Evolutionary conservation across 108 stramenopile genomes (phyloP).

Genomic region (Pelagomonas calceolata): DNA sequence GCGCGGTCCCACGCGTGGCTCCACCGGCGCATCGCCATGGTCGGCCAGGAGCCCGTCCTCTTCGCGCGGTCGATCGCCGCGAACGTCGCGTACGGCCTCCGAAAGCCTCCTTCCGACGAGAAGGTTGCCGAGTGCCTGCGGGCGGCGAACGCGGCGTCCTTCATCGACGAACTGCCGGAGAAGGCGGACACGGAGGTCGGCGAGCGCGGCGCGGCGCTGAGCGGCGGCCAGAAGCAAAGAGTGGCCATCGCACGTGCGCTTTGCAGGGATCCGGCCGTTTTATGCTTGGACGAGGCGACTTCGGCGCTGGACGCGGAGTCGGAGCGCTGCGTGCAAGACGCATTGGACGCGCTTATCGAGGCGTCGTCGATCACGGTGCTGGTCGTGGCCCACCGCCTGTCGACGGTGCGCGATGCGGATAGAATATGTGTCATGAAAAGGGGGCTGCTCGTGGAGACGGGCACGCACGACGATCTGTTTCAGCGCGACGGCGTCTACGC

Average conservation of each 20-base stretch:
- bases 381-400: slow-evolving; percentile 72
- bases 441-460: slow-evolving; percentile 48
- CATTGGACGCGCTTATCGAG: slow-evolving; percentile 60
- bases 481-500: slow-evolving; percentile 32
- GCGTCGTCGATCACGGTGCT: slow-evolving; percentile 41
- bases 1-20: slow-evolving; percentile 59
- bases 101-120: slow-evolving; percentile 11
- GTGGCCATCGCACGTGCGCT: slow-evolving; percentile 45
- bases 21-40: slow-evolving; percentile 47
- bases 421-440: slow-evolving; percentile 63
- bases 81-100: slow-evolving; percentile 56
- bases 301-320: slow-evolving; percentile 65
- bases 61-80: slow-evolving; percentile 57
- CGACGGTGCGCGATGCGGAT: slow-evolving; percentile 69
- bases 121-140: slow-evolving; percentile 45
- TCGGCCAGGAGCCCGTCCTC: slow-evolving; percentile 70
- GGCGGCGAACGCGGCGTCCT: slow-evolving; percentile 43
- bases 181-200: slow-evolving; percentile 54
- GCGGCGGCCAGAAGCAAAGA: slow-evolving; percentile 72
- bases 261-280: slow-evolving; percentile 46
- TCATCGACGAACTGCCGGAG: slow-evolving; percentile 34
- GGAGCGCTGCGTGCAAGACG: slow-evolving; percentile 68
- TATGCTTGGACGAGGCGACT: slow-evolving; percentile 63
- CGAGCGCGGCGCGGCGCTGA: slow-evolving; percentile 52
- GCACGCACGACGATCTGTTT: slow-evolving; percentile 68